These are phyloP conservation scores for Mallotus nudiflorus DNA, from an alignment of 345 rosid genomes.

Conservation along the genomic window DNA sequence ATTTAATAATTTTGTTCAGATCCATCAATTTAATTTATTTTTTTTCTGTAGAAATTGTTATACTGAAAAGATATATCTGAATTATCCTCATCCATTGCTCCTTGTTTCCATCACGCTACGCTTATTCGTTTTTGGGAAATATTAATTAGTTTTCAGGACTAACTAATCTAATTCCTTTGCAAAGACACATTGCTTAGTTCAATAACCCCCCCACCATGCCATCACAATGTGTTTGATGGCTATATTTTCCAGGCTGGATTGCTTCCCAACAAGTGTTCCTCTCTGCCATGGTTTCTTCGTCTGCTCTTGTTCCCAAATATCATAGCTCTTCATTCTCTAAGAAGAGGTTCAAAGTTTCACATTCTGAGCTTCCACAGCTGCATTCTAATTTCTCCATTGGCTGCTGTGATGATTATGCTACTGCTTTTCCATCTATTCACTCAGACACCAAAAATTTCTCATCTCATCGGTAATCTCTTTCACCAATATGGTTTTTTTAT, in stretches of 20 bases:
- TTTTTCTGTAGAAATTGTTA: no score
- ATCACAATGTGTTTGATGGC: not conserved
- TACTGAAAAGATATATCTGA: no score
- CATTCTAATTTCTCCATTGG: constrained; percentile 33
- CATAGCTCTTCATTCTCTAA: constrained; percentile 18
- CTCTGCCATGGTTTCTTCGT: constrained; percentile 58
- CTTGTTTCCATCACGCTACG: no score
- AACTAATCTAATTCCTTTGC: no score
- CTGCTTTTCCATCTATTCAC: constrained; percentile 18
- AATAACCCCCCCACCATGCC: no score
- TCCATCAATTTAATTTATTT: no score
- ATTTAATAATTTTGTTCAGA: no score
- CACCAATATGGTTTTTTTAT: not conserved
- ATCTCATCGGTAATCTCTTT: constrained; percentile 35
- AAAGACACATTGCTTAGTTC: no score
- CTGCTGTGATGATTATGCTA: constrained; percentile 26
- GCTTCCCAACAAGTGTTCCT: constrained; percentile 3
- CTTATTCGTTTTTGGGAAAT: no score
- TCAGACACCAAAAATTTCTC: constrained; percentile 29
- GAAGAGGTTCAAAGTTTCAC: constrained; percentile 43
- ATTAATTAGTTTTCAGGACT: no score
- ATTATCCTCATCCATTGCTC: no score
- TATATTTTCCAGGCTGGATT: not conserved
- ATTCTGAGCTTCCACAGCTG: constrained; percentile 21
- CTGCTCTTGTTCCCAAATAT: constrained; percentile 19